Base-by-base conservation (phyloP, 768 basidiomycete species). In the Rhizopogon sp. region DNA sequence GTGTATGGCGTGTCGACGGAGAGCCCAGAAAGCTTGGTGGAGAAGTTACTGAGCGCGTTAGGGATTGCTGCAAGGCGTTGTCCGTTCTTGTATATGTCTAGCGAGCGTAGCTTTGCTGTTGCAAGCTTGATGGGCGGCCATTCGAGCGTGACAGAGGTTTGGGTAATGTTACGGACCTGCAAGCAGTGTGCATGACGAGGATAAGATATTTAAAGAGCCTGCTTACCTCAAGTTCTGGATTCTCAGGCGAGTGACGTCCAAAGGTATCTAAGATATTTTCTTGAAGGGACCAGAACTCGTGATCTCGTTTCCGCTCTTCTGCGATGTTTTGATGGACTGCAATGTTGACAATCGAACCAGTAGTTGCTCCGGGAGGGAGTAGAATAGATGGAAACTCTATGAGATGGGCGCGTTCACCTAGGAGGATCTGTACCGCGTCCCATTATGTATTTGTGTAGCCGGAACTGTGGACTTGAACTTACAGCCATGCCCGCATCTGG, bases 361-460 rank as follows among this genome's bases (percentile, higher is more conserved):
- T 84, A 8, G 88, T 85, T 1, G 93, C 87, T 13, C 95, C 95
- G 0, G 94, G 90, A 1, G 97, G 97, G 6, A 98, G 76, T 1
- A 98, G 81, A 39, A 99, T 79, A 0, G 97, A 98, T 1, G 97
- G 97, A 70, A 98, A 99, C 71, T 99, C 96, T 63, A 99, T 96
- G 37, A 98, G 79, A 66, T 98, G 96, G 16, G 95, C 95, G 42
- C 93, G 83, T 69, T 92, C 93, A 14, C 96, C 94, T 13, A 98
- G 80, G 1, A 96, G 80, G 60, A 97, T 95, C 93, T 93, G 20
- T 42, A 10, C 16, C 42, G 28, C 52, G 25, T 40, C 14, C 17
- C 42, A 39, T 43, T 5, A 35, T 58, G 40, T 59, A 49, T 29
- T 20, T 54, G 54, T 52, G 14, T 41, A 35, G 42, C 33, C 33